Base-by-base conservation (phyloP, 495 filamentous ascomycete species). In the Penicillium chermesinum region DNA sequence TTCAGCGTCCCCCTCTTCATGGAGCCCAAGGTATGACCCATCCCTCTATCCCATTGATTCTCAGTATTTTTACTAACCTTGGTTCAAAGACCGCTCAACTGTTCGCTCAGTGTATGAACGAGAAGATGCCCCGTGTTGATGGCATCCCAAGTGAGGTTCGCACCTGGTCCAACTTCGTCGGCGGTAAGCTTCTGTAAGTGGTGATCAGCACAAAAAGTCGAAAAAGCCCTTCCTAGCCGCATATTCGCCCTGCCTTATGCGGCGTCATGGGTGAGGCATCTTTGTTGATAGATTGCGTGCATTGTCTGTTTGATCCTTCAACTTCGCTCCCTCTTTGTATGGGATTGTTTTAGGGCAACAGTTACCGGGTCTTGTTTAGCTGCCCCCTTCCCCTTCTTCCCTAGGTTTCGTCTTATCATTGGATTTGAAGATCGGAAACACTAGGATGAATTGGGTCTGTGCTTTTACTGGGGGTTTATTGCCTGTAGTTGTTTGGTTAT, bases 1-100 rank as follows among this genome's bases (percentile, higher is more conserved):
- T 98, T 98, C 66, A 90, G 91, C 46, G 90, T 97, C 17, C 93
- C 93, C 32, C 75, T 97, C 50, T 98, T 97, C 69, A 96, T 96
- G 91, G 93, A 98, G 72, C 91, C 93, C 16, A 94, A 93, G 87
- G 91, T 96, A 75, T 76, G 84, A 48, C 10, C 15, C 34, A 30
- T 8, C 21, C 18, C 19, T 38, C 2, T 7, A 6, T 32, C 36
- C 53, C 44, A 38, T 16, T 37, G 34, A 40, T 15, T 1, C 6
- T 40, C 3, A 18, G 34, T 18, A 44, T 14, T 17, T 12, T 27
- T 33, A 37, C 22, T 59, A 38, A 21, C 1, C 27, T 52, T 50
- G 63, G 55, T 52, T 37, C 46, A 30, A 52, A 97, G 93, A 98
- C 93, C 58, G 93, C 93, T 43, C 78, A 89, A 40, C 85, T 98